Evolutionary conservation across 805 yeast species (phyloP).

Genomic region (Pichia manshurica): DNA sequence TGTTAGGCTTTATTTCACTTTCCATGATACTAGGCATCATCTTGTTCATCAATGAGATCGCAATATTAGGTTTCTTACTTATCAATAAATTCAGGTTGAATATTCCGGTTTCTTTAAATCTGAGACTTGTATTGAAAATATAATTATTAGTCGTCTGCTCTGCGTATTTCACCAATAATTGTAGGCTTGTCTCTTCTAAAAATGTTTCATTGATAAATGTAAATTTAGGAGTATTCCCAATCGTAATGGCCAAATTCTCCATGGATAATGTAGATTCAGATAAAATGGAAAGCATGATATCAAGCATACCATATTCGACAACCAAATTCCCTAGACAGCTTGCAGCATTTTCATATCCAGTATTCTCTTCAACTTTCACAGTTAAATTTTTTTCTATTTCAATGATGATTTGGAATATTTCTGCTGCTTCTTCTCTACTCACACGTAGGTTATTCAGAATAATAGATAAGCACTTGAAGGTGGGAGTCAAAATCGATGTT

Average conservation of each 20-base stretch:
- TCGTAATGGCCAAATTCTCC: conserved; percentile 18
- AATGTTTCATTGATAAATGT: conserved; percentile 17
- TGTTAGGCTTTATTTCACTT: conserved; percentile 48
- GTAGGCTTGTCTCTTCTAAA: conserved; percentile 9
- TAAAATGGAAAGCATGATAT: conserved; percentile 14
- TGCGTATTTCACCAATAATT: conserved; percentile 19
- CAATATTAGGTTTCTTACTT: conserved; percentile 46
- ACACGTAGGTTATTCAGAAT: conserved; percentile 9
- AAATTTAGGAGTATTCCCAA: conserved; percentile 28
- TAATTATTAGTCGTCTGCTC: conserved; percentile 23
- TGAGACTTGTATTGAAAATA: conserved; percentile 37
- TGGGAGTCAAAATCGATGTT: conserved; percentile 4
- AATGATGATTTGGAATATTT: conserved; percentile 6
- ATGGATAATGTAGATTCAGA: conserved; percentile 10
- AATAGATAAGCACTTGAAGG: conserved; percentile 14
- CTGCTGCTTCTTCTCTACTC: conserved; percentile 6
- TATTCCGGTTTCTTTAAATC: conserved; percentile 55
- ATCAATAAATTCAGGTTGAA: conserved; percentile 54
- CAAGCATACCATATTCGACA: conserved; percentile 13
- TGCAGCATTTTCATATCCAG: conserved; percentile 22
- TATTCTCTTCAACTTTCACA: conserved; percentile 12
- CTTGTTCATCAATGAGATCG: conserved; percentile 40
- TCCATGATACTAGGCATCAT: conserved; percentile 47
- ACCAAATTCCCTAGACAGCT: conserved; percentile 23
- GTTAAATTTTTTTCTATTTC: neutral